Percentiles rank a stretch among this genome's conserved stretches.
Conservation (phyloP, 169 alveolate species). For the Plasmodium coatneyi region DNA sequence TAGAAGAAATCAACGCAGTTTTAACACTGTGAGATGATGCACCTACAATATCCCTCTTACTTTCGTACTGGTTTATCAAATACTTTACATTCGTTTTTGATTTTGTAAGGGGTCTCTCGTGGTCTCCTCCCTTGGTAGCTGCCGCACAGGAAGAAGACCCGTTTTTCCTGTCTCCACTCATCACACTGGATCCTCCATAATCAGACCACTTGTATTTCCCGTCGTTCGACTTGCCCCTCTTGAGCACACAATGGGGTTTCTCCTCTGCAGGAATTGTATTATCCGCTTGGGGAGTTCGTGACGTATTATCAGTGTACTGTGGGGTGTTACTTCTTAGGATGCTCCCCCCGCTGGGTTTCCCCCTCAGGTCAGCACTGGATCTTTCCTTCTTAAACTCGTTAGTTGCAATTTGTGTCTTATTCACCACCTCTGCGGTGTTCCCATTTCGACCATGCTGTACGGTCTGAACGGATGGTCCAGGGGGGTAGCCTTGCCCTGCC, state of each 20-base stretch:
- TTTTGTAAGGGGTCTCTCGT: constrained; percentile 9
- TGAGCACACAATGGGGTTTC: constrained; percentile 10
- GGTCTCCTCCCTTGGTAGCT: background rate
- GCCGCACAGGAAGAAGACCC: background rate
- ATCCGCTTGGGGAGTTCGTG: background rate
- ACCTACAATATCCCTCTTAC: background rate
- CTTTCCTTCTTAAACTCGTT: background rate
- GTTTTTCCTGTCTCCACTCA: background rate
- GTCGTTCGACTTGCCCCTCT: constrained; percentile 15
- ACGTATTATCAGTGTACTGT: background rate
- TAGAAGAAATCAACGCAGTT: background rate
- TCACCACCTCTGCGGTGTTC: background rate
- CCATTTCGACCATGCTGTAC: background rate
- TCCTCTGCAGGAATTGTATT: background rate
- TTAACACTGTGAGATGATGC: background rate
- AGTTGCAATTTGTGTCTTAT: background rate
- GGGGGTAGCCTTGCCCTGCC: background rate
- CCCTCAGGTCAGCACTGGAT: background rate
- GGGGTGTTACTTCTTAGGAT: background rate
- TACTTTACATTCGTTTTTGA: constrained; percentile 35
- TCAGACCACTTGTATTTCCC: background rate
- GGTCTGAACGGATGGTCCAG: background rate
- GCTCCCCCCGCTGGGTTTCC: background rate
- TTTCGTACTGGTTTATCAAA: constrained; percentile 45
- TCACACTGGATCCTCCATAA: background rate